Percentiles rank a stretch among this genome's conserved stretches.
Evolutionary conservation across 768 basidiomycete species (phyloP).

Genomic region (Hygrophoropsis aurantiaca): DNA sequence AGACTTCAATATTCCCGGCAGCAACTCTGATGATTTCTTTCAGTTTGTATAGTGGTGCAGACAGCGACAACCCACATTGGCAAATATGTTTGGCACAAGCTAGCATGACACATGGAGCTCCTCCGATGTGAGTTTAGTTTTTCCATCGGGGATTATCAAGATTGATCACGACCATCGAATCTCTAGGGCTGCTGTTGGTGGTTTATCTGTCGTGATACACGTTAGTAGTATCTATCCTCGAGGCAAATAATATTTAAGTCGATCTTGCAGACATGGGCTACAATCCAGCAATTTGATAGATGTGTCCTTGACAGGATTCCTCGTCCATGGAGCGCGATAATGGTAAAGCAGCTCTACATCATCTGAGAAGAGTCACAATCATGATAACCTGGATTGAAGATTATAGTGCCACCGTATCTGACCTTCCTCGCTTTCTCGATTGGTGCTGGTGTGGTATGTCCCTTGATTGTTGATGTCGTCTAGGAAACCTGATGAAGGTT

Average conservation of each 20-base stretch:
- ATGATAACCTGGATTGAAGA: slow-evolving; percentile 23
- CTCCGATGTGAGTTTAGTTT: slow-evolving; percentile 46
- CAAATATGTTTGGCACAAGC: slow-evolving; percentile 50
- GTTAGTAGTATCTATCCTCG: slow-evolving; percentile 19
- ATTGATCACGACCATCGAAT: slow-evolving; percentile 2
- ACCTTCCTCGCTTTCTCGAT: slow-evolving; percentile 42
- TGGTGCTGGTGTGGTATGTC: slow-evolving; percentile 37
- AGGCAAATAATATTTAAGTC: slow-evolving; percentile 6
- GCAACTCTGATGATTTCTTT: neutral
- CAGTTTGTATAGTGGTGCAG: slow-evolving; percentile 34
- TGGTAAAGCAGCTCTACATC: slow-evolving; percentile 16
- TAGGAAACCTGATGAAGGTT: slow-evolving; percentile 10
- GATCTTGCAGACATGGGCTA: slow-evolving; percentile 34
- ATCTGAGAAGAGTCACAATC: neutral
- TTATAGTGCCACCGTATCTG: slow-evolving; percentile 38
- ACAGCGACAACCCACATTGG: slow-evolving; percentile 21
- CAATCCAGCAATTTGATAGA: slow-evolving; percentile 26
- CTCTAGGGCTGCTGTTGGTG: slow-evolving; percentile 42
- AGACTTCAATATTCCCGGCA: no score
- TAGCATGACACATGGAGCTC: slow-evolving; percentile 49
- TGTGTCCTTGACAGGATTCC: slow-evolving; percentile 18
- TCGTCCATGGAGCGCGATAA: slow-evolving; percentile 20
- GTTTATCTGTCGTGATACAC: slow-evolving; percentile 41
- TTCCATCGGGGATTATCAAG: slow-evolving; percentile 1
- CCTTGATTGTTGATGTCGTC: slow-evolving; percentile 9